Percentiles rank a stretch among this genome's conserved stretches.
Conservation (phyloP, 768 basidiomycete species). For the Lanmaoa pseudosensibilis region DNA sequence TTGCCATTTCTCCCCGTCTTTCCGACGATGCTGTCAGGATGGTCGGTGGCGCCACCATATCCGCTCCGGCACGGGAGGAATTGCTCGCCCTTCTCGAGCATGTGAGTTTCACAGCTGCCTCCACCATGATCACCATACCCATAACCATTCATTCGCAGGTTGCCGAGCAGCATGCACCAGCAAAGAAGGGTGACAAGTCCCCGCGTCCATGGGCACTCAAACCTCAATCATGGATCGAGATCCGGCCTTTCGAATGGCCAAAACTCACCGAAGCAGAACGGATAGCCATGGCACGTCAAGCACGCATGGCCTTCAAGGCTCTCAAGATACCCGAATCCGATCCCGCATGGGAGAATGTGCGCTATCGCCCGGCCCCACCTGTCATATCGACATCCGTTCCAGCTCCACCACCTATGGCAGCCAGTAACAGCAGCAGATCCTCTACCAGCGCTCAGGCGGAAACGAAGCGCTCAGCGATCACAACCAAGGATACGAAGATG, state of each 20-base stretch:
- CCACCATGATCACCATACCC: not conserved
- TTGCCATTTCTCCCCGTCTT: conserved; percentile 51
- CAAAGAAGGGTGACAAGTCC: conserved; percentile 39
- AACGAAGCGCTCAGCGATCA: conserved; percentile 45
- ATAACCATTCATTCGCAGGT: conserved; percentile 38
- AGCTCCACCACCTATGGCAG: conserved; percentile 15
- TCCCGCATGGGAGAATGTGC: conserved; percentile 60
- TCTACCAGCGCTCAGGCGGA: conserved; percentile 30
- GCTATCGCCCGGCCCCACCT: conserved; percentile 29
- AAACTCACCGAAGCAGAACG: conserved; percentile 50
- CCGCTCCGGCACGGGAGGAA: conserved; percentile 38
- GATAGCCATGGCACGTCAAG: conserved; percentile 49
- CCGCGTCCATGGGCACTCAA: conserved; percentile 55
- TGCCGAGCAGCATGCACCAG: conserved; percentile 42
- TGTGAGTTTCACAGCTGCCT: conserved; percentile 33
- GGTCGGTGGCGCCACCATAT: conserved; percentile 45
- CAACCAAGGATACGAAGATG: conserved; percentile 47
- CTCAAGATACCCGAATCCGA: conserved; percentile 61
- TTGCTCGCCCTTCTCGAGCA: conserved; percentile 50
- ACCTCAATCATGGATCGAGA: conserved; percentile 59
- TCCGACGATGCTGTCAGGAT: conserved; percentile 38
- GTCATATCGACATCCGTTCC: conserved; percentile 13
- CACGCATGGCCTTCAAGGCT: conserved; percentile 45
- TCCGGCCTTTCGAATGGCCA: conserved; percentile 66
- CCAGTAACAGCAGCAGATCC: conserved; percentile 24